Base-by-base conservation (phyloP, 2,329 filamentous ascomycete species). In the Cadophora luteo-olivacea region DNA sequence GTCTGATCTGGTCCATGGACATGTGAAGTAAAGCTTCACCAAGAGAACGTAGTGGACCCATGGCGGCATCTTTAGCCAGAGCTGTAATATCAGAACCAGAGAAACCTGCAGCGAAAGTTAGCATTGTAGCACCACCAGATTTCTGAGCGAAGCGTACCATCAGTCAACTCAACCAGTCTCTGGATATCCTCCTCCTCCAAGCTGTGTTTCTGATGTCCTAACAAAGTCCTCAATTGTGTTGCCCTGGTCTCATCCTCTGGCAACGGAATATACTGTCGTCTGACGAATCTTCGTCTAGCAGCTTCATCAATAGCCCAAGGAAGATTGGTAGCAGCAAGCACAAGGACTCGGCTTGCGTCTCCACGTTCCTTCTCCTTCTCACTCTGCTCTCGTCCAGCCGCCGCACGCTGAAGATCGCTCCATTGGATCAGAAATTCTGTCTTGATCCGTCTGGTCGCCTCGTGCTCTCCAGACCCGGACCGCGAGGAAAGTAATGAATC, bases 231-330 rank as follows among this genome's bases (percentile, higher is more conserved):
- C 55, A 99, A 81, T 76, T 99, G 96, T 62, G 87, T 86, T 66
- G 89, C 89, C 67, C 96, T 86, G 0, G 97, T 97, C 72, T 91
- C 87, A 12, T 89, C 87, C 78, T 98, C 96, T 0, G 96, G 96
- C 11, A 99, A 81, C 0, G 96, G 95, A 69, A 99, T 99, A 78
- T 99, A 99, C 80, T 98, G 96, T 68, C 96, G 87, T 71, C 96
- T 85, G 16, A 97, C 95, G 77, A 99, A 99, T 62, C 96, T 86
- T 67, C 96, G 85, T 68, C 96, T 86, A 0, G 96, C 96, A 29
- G 96, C 96, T 79, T 98, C 96, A 75, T 99, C 96, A 74, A 99
- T 98, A 41, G 94, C 94, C 96, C 96, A 99, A 0, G 96, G 96
- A 68, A 98, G 80, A 78, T 99, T 99, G 0, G 96, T 99, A 24